These are phyloP conservation scores for Achaetomiella virescens DNA, from an alignment of 495 filamentous ascomycete genomes.

Conservation along the genomic window DNA sequence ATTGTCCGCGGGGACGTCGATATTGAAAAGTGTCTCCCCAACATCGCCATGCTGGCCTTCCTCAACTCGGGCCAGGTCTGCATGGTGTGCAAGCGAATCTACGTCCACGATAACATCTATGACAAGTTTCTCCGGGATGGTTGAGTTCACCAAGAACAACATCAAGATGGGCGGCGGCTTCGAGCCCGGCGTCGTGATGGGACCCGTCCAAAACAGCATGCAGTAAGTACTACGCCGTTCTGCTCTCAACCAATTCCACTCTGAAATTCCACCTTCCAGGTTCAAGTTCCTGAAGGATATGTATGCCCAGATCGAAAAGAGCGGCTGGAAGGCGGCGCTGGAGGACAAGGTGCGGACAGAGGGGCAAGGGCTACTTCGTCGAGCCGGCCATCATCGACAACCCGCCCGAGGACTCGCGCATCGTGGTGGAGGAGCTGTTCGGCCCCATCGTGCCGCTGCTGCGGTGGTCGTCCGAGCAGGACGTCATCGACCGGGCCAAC, in stretches of 20 bases:
- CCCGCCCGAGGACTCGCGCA: slow-evolving; percentile 35
- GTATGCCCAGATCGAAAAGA: slow-evolving; percentile 34
- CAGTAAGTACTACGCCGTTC: slow-evolving; percentile 25
- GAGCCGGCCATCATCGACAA: slow-evolving; percentile 40
- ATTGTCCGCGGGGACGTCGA: slow-evolving; percentile 64
- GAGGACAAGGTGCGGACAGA: slow-evolving; percentile 20
- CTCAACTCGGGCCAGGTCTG: slow-evolving; percentile 53
- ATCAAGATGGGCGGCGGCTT: slow-evolving; percentile 33
- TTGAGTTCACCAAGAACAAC: slow-evolving; percentile 45
- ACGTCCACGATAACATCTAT: slow-evolving; percentile 62
- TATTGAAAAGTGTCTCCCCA: slow-evolving; percentile 50
- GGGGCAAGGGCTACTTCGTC: slow-evolving; percentile 36
- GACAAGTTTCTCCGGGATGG: slow-evolving; percentile 52
- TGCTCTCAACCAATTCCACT: neutral
- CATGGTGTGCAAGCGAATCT: slow-evolving; percentile 53
- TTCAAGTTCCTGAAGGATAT: slow-evolving; percentile 45
- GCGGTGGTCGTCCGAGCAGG: slow-evolving; percentile 47
- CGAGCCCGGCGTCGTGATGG: slow-evolving; percentile 35
- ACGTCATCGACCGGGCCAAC: slow-evolving; percentile 51
- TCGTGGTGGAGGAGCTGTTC: slow-evolving; percentile 44
- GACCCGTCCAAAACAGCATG: slow-evolving; percentile 56
- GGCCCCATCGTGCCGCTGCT: slow-evolving; percentile 53
- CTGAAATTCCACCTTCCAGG: too few species aligned
- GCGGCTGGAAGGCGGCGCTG: slow-evolving; percentile 34
- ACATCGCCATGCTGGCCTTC: slow-evolving; percentile 45